phyloP scores from a whole-genome alignment of 768 basidiomycete species.

The Leccinum subtestaceum region DNA sequence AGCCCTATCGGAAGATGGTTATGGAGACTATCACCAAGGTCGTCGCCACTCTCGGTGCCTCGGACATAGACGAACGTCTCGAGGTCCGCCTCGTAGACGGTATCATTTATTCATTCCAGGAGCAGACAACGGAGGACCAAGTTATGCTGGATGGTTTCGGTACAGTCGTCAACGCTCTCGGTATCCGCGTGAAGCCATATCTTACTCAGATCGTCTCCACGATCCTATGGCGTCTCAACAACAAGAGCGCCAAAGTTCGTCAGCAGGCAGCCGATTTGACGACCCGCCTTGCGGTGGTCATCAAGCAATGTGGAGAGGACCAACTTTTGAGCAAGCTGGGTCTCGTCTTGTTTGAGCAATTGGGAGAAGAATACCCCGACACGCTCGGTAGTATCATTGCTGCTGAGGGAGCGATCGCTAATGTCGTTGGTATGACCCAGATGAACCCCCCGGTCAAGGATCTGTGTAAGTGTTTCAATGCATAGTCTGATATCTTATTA shows the following conservation, averaged over 20 bases:
- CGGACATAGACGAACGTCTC: slow-evolving; percentile 94
- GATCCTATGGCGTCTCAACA: slow-evolving; percentile 98
- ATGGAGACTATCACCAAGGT: slow-evolving; percentile 99
- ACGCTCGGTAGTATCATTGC: slow-evolving; percentile 99
- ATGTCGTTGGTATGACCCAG: slow-evolving; percentile 99
- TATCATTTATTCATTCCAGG: slow-evolving; percentile 99
- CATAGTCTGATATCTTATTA: not conserved
- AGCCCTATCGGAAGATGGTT: slow-evolving; percentile 97
- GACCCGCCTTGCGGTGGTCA: slow-evolving; percentile 91
- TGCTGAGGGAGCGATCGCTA: slow-evolving; percentile 97
- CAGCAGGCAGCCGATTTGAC: slow-evolving; percentile 99
- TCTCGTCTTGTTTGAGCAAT: slow-evolving; percentile 94
- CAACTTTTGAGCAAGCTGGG: slow-evolving; percentile 94
- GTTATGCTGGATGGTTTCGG: slow-evolving; percentile 99
- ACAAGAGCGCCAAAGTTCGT: slow-evolving; percentile 98
- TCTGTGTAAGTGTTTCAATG: slow-evolving; percentile 65
- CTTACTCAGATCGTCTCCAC: slow-evolving; percentile 99
- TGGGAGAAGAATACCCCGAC: slow-evolving; percentile 99
- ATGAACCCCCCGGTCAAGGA: slow-evolving; percentile 99
- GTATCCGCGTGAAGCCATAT: slow-evolving; percentile 96
- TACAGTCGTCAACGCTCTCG: slow-evolving; percentile 94
- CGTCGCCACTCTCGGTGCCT: slow-evolving; percentile 88
- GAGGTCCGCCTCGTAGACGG: slow-evolving; percentile 95
- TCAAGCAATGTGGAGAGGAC: slow-evolving; percentile 98
- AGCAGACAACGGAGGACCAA: slow-evolving; percentile 98